phyloP scores from a whole-genome alignment of 176 grass and related monocot genomes.

The Elymus sibiricus region DNA sequence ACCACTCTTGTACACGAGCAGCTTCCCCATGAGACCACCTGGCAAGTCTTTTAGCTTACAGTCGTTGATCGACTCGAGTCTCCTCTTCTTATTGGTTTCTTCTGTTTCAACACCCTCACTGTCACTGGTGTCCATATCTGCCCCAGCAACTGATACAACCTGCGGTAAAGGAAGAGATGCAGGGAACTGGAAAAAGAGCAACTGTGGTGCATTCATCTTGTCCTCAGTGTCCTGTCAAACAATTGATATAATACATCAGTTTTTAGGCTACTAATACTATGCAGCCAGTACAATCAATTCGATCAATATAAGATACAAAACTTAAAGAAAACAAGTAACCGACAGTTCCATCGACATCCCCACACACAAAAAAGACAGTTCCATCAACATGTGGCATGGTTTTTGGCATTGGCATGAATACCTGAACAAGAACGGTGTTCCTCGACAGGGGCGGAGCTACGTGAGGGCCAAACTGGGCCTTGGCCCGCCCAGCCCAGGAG shows the following conservation, averaged over 20 bases:
- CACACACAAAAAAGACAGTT: neutral
- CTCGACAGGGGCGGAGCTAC: too few species aligned
- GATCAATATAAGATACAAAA: neutral
- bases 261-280: neutral
- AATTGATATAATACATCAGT: constrained; percentile 4
- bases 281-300: neutral
- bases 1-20: constrained; percentile 67
- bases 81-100: constrained; percentile 22
- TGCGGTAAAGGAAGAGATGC: constrained; percentile 37
- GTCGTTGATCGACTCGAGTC: neutral
- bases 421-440: constrained; percentile 6
- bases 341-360: neutral
- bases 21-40: constrained; percentile 65
- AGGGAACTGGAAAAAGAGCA: constrained; percentile 79
- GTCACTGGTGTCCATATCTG: neutral
- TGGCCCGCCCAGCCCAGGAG: too few species aligned
- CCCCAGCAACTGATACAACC: neutral
- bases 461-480: too few species aligned
- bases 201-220: constrained; percentile 7
- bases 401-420: constrained; percentile 4
- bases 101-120: constrained; percentile 5
- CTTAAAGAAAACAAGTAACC: neutral
- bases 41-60: constrained; percentile 56
- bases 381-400: neutral
- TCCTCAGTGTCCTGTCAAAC: constrained; percentile 26